Conservation (phyloP, 1,139 yeast species). For the Saccharomyces hybrid region DNA sequence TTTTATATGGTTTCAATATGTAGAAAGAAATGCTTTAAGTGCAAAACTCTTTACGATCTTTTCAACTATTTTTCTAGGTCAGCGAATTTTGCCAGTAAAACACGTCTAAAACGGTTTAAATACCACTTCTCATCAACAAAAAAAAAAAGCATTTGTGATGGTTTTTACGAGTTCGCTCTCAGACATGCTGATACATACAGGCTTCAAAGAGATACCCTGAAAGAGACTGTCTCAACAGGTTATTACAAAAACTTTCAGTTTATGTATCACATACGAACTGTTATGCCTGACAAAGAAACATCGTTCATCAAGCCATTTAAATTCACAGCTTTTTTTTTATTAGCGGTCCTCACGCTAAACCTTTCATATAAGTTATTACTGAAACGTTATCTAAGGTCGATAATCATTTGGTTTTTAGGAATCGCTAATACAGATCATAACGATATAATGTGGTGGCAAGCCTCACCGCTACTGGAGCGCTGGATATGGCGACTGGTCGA, state of each 20-base stretch:
- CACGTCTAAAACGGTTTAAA: too few species aligned
- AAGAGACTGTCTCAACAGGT: background rate
- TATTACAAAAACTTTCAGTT: background rate
- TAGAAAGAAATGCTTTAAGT: too few species aligned
- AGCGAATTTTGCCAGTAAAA: too few species aligned
- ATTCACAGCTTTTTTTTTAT: background rate
- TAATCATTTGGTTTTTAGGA: background rate
- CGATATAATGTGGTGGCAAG: conserved; percentile 3
- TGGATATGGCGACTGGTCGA: background rate
- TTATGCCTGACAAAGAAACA: background rate
- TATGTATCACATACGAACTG: background rate
- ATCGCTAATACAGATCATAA: background rate
- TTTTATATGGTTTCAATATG: too few species aligned
- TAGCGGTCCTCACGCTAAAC: background rate
- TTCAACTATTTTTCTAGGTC: too few species aligned
- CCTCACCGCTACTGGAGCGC: background rate
- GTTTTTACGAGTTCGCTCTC: too few species aligned
- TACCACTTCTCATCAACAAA: too few species aligned
- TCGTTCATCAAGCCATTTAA: background rate
- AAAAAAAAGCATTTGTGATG: too few species aligned
- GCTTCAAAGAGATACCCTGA: background rate
- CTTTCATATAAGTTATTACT: background rate
- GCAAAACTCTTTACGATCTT: too few species aligned
- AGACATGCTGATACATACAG: too few species aligned
- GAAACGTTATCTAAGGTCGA: background rate